These are phyloP conservation scores for Candida rishiriensis DNA, from an alignment of 805 yeast genomes.

Conservation along the genomic window DNA sequence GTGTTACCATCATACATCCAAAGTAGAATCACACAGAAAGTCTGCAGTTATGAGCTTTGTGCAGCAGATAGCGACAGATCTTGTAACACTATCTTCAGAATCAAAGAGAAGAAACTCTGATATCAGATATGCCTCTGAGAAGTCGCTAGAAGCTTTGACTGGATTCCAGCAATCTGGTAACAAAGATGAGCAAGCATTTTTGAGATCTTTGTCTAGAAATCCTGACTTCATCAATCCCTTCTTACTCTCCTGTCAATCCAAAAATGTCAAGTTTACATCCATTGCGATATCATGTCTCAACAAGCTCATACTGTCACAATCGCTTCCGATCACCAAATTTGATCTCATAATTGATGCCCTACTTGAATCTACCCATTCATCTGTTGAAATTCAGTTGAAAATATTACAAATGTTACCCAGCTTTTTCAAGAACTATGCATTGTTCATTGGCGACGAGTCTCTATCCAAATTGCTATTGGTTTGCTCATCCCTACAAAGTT, in stretches of 20 bases:
- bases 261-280: slow-evolving; percentile 69
- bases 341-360: slow-evolving; percentile 61
- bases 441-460: slow-evolving; percentile 47
- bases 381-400: slow-evolving; percentile 80
- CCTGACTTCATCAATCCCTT: slow-evolving; percentile 65
- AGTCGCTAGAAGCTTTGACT: slow-evolving; percentile 44
- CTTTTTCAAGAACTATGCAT: slow-evolving; percentile 60
- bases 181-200: slow-evolving; percentile 12
- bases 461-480: slow-evolving; percentile 59
- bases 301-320: slow-evolving; percentile 47
- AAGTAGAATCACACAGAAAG: too few relatives aligned
- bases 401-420: slow-evolving; percentile 79
- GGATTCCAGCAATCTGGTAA: slow-evolving; percentile 16
- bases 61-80: slow-evolving; percentile 51
- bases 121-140: slow-evolving; percentile 54
- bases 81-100: slow-evolving; percentile 58
- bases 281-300: slow-evolving; percentile 71
- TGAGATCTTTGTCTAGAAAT: slow-evolving; percentile 34
- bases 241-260: slow-evolving; percentile 63
- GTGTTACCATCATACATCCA: too few relatives aligned
- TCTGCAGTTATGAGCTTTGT: slow-evolving; percentile 36
- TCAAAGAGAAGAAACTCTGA: slow-evolving; percentile 67
- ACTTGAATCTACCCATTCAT: slow-evolving; percentile 67
- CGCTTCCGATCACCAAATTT: slow-evolving; percentile 51
- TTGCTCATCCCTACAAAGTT: slow-evolving; percentile 66